Conservation (phyloP, 2,329 filamentous ascomycete species). For the Phoma sp. region DNA sequence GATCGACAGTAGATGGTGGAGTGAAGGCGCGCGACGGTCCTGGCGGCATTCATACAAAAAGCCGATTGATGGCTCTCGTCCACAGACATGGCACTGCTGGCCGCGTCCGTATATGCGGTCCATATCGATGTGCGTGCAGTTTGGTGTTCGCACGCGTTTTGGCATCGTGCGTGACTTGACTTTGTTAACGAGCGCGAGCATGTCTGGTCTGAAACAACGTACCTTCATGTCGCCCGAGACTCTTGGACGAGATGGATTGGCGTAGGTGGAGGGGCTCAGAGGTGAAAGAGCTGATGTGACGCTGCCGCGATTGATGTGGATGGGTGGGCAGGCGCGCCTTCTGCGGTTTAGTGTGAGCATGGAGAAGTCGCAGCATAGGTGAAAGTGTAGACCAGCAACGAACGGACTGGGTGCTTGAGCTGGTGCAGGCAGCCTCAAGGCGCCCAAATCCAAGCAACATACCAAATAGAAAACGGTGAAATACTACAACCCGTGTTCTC, state of each 20-base stretch:
- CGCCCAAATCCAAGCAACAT: not conserved
- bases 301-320: not conserved
- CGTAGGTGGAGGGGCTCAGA: not conserved
- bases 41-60: slow-evolving; percentile 78
- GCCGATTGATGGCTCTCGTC: slow-evolving; percentile 62
- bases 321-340: slow-evolving; percentile 5
- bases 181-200: slow-evolving; percentile 15
- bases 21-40: slow-evolving; percentile 51
- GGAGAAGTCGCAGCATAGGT: slow-evolving; percentile 4
- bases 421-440: not conserved
- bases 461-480: not conserved
- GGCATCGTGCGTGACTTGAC: slow-evolving; percentile 27
- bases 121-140: slow-evolving; percentile 73
- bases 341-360: slow-evolving; percentile 16
- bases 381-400: slow-evolving; percentile 3
- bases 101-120: slow-evolving; percentile 64
- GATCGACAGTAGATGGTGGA: slow-evolving; percentile 7
- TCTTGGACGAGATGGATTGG: not conserved
- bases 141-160: slow-evolving; percentile 33
- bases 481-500: slow-evolving; percentile 1
- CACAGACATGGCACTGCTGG: slow-evolving; percentile 65
- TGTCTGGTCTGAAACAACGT: not conserved
- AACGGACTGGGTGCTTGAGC: not conserved
- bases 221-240: slow-evolving; percentile 4
- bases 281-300: slow-evolving; percentile 3